phyloP scores from a whole-genome alignment of 345 rosid species.

The Populus deltoides region DNA sequence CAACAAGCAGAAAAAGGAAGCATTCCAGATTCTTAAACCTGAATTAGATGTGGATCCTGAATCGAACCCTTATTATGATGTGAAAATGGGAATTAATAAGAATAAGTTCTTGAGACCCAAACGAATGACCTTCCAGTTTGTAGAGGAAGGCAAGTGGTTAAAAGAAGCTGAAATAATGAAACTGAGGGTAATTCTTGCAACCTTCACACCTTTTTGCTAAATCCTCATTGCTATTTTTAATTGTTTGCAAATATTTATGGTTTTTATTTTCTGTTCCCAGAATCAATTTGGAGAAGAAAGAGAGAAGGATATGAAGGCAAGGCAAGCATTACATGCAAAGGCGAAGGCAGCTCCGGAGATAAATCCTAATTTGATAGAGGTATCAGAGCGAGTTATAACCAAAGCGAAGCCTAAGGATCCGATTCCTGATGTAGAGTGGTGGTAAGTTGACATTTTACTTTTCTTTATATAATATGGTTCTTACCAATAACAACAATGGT shows the following conservation, averaged over 20 bases:
- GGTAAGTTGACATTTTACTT: constrained; percentile 50
- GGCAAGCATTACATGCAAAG: constrained; percentile 89
- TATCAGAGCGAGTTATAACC: constrained; percentile 63
- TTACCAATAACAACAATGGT: not conserved
- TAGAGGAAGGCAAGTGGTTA: constrained; percentile 97
- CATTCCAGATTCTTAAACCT: constrained; percentile 95
- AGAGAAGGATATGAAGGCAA: constrained; percentile 82
- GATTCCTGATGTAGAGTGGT: constrained; percentile 93
- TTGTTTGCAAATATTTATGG: constrained; percentile 14
- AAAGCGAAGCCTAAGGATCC: constrained; percentile 79
- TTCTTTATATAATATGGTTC: not conserved
- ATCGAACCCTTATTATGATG: constrained; percentile 77
- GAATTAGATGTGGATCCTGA: constrained; percentile 79
- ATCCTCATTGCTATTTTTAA: not conserved
- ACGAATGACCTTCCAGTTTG: constrained; percentile 85
- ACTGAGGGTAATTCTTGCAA: constrained; percentile 51
- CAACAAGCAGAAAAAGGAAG: constrained; percentile 93
- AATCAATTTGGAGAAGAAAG: constrained; percentile 95
- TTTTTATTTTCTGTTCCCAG: constrained; percentile 33
- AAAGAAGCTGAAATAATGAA: constrained; percentile 83
- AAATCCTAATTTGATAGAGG: constrained; percentile 94
- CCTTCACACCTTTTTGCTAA: not conserved
- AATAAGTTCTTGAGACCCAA: constrained; percentile 86
- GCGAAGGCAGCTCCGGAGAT: constrained; percentile 76
- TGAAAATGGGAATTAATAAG: constrained; percentile 77